These are phyloP conservation scores for Verticillium tricorpus DNA, from an alignment of 2,329 filamentous ascomycete species.

Conservation along the genomic window DNA sequence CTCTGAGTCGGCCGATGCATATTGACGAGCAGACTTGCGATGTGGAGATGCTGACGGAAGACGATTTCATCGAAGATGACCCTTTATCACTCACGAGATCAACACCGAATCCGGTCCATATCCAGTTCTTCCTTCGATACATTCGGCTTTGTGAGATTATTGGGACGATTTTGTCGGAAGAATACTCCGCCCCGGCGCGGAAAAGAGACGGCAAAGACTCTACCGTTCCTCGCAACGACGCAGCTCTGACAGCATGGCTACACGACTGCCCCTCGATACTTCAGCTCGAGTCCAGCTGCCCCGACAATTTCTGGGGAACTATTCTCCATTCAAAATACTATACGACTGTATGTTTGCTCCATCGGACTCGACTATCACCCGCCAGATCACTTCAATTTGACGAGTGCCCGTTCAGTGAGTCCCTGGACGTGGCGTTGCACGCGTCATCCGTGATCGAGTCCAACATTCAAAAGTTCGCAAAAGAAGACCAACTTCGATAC, in stretches of 20 bases:
- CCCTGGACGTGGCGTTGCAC: conserved; percentile 92
- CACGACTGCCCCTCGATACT: conserved; percentile 93
- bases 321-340: conserved; percentile 95
- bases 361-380: conserved; percentile 89
- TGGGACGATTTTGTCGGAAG: conserved; percentile 91
- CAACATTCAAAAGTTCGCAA: conserved; percentile 84
- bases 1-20: conserved; percentile 83
- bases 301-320: conserved; percentile 95
- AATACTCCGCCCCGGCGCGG: conserved; percentile 94
- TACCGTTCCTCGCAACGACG: conserved; percentile 92
- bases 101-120: conserved; percentile 76
- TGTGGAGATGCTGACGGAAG: conserved; percentile 93
- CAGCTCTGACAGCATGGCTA: conserved; percentile 96
- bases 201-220: conserved; percentile 84
- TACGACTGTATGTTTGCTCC: conserved; percentile 90
- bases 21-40: conserved; percentile 98
- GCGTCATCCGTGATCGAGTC: conserved; percentile 96
- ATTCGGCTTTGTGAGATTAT: conserved; percentile 98
- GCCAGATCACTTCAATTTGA: conserved; percentile 70
- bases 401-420: conserved; percentile 80
- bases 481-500: conserved; percentile 78
- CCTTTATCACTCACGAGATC: conserved; percentile 69
- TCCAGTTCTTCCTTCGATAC: conserved; percentile 98
- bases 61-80: conserved; percentile 95
- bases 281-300: conserved; percentile 78